Conservation (phyloP, 768 basidiomycete genomes). For the Leucocoprinus sp. region DNA sequence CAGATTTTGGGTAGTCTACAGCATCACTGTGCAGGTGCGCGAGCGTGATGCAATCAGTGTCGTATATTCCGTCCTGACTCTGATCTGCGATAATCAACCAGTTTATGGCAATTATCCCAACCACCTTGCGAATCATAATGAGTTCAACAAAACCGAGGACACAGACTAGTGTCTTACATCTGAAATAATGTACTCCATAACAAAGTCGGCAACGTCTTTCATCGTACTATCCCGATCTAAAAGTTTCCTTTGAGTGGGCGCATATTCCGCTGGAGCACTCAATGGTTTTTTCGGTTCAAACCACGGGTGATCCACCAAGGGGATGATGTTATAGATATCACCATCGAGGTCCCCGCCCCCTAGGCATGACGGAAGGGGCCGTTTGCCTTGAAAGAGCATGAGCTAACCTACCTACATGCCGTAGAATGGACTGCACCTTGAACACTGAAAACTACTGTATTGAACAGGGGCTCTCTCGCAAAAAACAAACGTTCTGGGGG, state of each 20-base stretch:
- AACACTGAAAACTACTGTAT: slow-evolving; percentile 60
- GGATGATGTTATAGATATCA: slow-evolving; percentile 48
- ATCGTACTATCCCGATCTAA: slow-evolving; percentile 45
- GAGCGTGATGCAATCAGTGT: slow-evolving; percentile 43
- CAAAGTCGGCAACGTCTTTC: slow-evolving; percentile 59
- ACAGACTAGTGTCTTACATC: slow-evolving; percentile 32
- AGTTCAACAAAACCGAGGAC: not conserved
- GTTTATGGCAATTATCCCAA: slow-evolving; percentile 54
- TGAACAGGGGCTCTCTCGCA: slow-evolving; percentile 40
- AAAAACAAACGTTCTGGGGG: slow-evolving; percentile 49
- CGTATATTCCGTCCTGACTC: slow-evolving; percentile 35
- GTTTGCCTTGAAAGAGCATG: slow-evolving; percentile 33
- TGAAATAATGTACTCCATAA: slow-evolving; percentile 60
- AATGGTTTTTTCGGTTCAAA: slow-evolving; percentile 14
- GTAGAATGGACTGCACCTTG: slow-evolving; percentile 30
- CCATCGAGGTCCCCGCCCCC: slow-evolving; percentile 71
- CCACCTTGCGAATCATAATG: slow-evolving; percentile 27
- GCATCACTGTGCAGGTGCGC: slow-evolving; percentile 55
- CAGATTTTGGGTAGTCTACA: slow-evolving; percentile 60
- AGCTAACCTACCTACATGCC: not conserved
- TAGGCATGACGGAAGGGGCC: slow-evolving; percentile 54
- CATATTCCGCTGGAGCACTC: slow-evolving; percentile 38
- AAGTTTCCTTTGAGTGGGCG: slow-evolving; percentile 35
- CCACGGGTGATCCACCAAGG: slow-evolving; percentile 28
- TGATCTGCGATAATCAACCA: slow-evolving; percentile 64